These are phyloP conservation scores for Phalaenopsis aphrodite DNA, from an alignment of 106 monocot species.

Conservation along the genomic window DNA sequence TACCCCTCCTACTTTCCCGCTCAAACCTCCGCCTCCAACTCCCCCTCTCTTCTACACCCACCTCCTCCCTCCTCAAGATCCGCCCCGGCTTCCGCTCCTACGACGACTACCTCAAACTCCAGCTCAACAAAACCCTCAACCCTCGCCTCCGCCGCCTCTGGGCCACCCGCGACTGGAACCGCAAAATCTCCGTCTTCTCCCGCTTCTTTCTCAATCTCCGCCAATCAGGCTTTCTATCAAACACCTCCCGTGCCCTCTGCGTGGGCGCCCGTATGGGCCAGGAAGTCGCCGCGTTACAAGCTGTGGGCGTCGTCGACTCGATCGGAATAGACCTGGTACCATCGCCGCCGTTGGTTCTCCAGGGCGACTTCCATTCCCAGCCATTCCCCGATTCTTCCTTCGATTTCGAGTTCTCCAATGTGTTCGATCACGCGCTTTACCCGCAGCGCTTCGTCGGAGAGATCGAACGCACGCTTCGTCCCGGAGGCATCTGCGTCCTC, in stretches of 20 bases:
- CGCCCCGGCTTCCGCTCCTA: constrained; percentile 53
- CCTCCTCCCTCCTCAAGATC: constrained; percentile 37
- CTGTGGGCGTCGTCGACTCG: constrained; percentile 45
- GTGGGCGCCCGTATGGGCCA: constrained; percentile 85
- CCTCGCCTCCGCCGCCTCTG: constrained; percentile 72
- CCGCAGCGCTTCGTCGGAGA: constrained; percentile 57
- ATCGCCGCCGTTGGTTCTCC: constrained; percentile 54
- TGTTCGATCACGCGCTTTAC: constrained; percentile 92
- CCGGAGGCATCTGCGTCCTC: constrained; percentile 55
- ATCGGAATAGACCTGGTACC: constrained; percentile 88
- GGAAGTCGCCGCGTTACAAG: constrained; percentile 69
- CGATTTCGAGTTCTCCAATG: constrained; percentile 97
- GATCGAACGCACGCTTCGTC: constrained; percentile 72
- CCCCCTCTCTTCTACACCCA: background rate
- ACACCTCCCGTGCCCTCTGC: constrained; percentile 71
- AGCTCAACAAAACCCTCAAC: constrained; percentile 87
- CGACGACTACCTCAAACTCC: constrained; percentile 65
- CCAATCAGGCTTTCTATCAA: constrained; percentile 37
- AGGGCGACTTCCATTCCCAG: constrained; percentile 81
- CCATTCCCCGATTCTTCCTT: constrained; percentile 58
- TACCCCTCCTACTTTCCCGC: background rate
- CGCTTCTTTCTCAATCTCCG: constrained; percentile 48
- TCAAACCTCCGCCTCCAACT: background rate
- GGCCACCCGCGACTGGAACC: constrained; percentile 89
- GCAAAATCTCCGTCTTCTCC: constrained; percentile 76